Percentiles rank a stretch among this genome's conserved stretches.
Conservation (phyloP, 2,329 filamentous ascomycete species). For the Penicillium sp. region DNA sequence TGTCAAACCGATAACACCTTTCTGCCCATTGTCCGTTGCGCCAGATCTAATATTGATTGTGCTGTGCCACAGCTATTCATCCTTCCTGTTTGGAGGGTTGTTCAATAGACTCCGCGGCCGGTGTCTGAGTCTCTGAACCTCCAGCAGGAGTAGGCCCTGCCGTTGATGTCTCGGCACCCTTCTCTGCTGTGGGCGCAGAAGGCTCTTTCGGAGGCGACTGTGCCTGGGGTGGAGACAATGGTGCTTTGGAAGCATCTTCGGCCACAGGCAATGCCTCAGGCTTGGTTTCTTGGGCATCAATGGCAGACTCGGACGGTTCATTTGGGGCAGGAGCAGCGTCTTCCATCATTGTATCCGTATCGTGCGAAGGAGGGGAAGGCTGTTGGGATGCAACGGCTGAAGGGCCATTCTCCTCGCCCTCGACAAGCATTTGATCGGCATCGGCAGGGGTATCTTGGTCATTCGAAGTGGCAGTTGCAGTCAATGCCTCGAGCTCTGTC, state of each 20-base stretch:
- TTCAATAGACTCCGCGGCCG: constrained; percentile 8
- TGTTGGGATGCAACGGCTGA: constrained; percentile 33
- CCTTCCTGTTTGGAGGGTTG: constrained; percentile 31
- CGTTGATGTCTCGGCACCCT: constrained; percentile 7
- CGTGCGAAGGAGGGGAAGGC: constrained; percentile 30
- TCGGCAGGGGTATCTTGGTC: constrained; percentile 37
- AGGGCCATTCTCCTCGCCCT: constrained; percentile 30
- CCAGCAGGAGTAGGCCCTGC: constrained; percentile 8
- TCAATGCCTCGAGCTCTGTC: constrained; percentile 35
- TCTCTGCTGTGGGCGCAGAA: constrained; percentile 11
- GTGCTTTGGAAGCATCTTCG: constrained; percentile 20
- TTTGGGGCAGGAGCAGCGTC: constrained; percentile 30
- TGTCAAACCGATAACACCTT: constrained; percentile 38
- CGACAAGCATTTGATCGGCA: constrained; percentile 31
- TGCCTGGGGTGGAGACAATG: constrained; percentile 16
- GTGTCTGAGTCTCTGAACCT: constrained; percentile 8
- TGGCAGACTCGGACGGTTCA: constrained; percentile 17
- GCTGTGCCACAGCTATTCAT: constrained; percentile 22
- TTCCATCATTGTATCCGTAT: constrained; percentile 43
- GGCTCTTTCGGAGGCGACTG: constrained; percentile 25
- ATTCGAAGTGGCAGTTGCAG: constrained; percentile 31
- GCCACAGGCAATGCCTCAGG: constrained; percentile 21
- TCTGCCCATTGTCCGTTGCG: constrained; percentile 37
- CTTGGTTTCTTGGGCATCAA: constrained; percentile 26
- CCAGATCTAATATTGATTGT: constrained; percentile 32